These are phyloP conservation scores for Citrus maxima DNA, from an alignment of 345 rosid genomes.

Conservation along the genomic window DNA sequence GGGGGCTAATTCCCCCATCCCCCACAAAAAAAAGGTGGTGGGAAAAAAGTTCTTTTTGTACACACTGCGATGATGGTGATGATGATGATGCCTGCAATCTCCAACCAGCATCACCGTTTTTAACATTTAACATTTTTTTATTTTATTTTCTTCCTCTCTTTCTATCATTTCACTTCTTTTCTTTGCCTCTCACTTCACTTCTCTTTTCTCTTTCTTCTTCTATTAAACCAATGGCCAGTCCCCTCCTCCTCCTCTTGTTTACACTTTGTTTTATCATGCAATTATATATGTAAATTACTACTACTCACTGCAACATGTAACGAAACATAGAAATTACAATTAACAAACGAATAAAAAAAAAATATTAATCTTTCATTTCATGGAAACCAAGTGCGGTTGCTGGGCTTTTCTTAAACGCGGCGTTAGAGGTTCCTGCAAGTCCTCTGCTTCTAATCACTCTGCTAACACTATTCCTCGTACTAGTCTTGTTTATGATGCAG, in stretches of 20 bases:
- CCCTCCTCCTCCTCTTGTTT: constrained; percentile 7
- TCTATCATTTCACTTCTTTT: background rate
- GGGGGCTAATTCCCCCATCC: background rate
- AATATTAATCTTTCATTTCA: background rate
- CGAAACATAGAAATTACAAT: too few species aligned
- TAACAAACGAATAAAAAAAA: too few species aligned
- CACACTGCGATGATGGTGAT: constrained; percentile 52
- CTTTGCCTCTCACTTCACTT: background rate
- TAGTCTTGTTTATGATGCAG: constrained; percentile 79
- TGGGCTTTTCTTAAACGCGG: constrained; percentile 58
- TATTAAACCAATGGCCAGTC: constrained; percentile 24
- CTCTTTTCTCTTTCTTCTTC: background rate
- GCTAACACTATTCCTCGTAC: constrained; percentile 65
- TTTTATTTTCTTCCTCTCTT: background rate
- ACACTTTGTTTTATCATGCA: constrained; percentile 13
- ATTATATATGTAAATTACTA: background rate
- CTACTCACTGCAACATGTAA: background rate
- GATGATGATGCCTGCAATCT: constrained; percentile 62
- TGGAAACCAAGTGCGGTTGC: constrained; percentile 58
- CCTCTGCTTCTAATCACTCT: constrained; percentile 56
- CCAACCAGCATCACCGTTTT: constrained; percentile 31
- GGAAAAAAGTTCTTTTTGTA: constrained; percentile 55
- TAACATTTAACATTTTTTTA: constrained; percentile 9
- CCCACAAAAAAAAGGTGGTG: constrained; percentile 48
- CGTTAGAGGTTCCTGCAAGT: constrained; percentile 43